Conservation (phyloP, 164 flowering plant genomes). For the Chimonanthus praecox region DNA sequence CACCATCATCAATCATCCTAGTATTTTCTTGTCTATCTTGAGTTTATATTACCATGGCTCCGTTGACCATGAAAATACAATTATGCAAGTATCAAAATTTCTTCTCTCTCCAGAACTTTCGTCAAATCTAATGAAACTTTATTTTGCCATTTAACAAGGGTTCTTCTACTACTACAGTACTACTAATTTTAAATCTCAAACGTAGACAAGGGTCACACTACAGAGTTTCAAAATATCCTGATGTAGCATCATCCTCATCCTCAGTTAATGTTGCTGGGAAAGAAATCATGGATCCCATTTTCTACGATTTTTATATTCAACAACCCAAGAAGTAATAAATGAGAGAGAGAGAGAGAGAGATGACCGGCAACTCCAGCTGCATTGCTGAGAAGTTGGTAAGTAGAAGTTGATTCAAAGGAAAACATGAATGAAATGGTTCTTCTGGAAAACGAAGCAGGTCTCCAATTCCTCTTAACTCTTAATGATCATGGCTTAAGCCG, state of each 20-base stretch:
- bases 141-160: too few species aligned
- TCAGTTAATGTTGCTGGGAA: background rate
- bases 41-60: background rate
- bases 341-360: background rate
- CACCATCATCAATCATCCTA: too few species aligned
- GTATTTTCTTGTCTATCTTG: too few species aligned
- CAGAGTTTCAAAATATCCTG: background rate
- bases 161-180: background rate
- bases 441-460: too few species aligned
- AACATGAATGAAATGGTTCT: conserved; percentile 6
- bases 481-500: too few species aligned
- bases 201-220: background rate
- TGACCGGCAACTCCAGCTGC: conserved; percentile 71
- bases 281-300: background rate
- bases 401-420: conserved; percentile 7
- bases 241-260: background rate
- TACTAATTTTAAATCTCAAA: too few species aligned
- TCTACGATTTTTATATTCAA: background rate
- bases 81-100: background rate
- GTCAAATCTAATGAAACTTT: background rate
- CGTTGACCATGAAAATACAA: background rate
- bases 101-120: background rate
- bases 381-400: conserved; percentile 31
- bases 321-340: background rate
- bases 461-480: too few species aligned